Conservation (phyloP, 305 asterid species). For the Fraxinus platypoda region DNA sequence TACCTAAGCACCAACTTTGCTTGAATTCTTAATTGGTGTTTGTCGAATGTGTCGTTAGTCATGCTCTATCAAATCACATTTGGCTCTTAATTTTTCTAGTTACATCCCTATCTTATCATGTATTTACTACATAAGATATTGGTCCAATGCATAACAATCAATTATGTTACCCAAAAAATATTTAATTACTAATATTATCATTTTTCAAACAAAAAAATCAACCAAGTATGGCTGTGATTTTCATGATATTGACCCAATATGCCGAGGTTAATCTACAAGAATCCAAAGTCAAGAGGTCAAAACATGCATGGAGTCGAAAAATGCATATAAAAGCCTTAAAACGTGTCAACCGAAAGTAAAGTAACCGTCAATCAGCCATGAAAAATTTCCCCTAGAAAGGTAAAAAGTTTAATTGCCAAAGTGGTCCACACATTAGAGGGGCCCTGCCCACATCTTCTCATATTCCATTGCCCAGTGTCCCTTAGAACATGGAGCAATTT, state of each 20-base stretch:
- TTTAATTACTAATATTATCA: neutral
- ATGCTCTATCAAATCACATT: neutral
- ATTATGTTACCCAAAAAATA: neutral
- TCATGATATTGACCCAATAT: neutral
- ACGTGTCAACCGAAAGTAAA: conserved; percentile 28
- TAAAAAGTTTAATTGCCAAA: neutral
- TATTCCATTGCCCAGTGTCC: conserved; percentile 52
- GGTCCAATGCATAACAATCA: neutral
- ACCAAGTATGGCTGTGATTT: neutral
- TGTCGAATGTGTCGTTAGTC: neutral
- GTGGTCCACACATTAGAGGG: neutral
- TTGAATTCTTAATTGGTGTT: neutral
- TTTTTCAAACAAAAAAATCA: neutral
- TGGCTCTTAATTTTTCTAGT: neutral
- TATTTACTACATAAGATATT: no score
- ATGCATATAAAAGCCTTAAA: neutral
- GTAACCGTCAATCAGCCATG: conserved; percentile 29
- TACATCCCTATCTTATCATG: neutral
- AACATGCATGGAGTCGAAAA: neutral
- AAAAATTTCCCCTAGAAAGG: neutral
- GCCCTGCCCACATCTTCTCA: conserved; percentile 33
- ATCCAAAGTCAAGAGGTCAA: neutral
- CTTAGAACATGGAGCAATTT: conserved; percentile 65
- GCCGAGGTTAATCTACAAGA: neutral
- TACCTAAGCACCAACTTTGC: neutral